Evolutionary conservation across 108 stramenopile species (phyloP).

Genomic region (Mayamaea pseudoterrestris): DNA sequence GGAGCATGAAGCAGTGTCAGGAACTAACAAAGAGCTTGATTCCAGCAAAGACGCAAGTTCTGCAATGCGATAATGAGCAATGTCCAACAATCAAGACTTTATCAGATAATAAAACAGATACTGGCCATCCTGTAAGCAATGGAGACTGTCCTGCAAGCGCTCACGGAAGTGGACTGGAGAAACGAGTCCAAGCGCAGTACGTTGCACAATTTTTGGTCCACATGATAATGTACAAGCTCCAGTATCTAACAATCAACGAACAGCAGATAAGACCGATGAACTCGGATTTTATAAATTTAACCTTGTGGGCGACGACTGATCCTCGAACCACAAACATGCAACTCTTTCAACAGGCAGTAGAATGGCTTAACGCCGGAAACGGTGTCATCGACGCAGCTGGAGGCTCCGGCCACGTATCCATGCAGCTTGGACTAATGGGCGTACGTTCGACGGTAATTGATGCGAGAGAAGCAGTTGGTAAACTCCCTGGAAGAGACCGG

Average conservation of each 20-base stretch:
- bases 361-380: constrained; percentile 24
- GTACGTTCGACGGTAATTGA: constrained; percentile 64
- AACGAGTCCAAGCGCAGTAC: constrained; percentile 46
- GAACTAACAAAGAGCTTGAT: no score
- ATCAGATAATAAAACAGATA: constrained; percentile 5
- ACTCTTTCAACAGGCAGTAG: constrained; percentile 10
- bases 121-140: not conserved
- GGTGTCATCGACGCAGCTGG: constrained; percentile 76
- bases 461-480: constrained; percentile 48
- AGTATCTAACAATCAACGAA: not conserved
- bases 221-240: constrained; percentile 20
- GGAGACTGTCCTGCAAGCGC: not conserved
- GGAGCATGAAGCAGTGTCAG: constrained; percentile 45
- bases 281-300: not conserved
- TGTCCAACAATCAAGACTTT: not conserved
- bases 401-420: constrained; percentile 70
- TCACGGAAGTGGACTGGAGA: constrained; percentile 39
- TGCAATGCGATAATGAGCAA: constrained; percentile 3
- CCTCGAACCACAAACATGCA: not conserved
- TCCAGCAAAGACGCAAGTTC: constrained; percentile 20
- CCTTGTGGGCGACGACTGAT: not conserved
- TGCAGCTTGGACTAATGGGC: constrained; percentile 43
- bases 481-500: constrained; percentile 52
- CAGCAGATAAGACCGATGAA: not conserved
- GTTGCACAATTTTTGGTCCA: constrained; percentile 45